A percentile compares a stretch with the other conserved stretches of the same genome.
Conservation (phyloP, 2,329 filamentous ascomycete genomes). For the Aspergillus ochraceus region DNA sequence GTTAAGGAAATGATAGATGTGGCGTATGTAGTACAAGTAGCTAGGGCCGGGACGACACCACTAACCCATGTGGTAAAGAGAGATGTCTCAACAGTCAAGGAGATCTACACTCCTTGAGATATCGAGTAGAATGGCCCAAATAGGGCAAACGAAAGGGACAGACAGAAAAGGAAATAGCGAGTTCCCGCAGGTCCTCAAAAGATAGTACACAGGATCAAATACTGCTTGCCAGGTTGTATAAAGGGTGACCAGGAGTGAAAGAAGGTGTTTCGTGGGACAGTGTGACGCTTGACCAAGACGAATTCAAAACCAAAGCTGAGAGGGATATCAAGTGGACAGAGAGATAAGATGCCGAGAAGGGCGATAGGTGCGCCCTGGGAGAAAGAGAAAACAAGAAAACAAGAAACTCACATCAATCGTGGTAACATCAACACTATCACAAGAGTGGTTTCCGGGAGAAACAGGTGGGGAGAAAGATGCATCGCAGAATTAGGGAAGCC, state of each 20-base stretch:
- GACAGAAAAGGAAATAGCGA: conserved; percentile 12
- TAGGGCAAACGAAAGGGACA: conserved; percentile 1
- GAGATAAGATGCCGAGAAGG: conserved; percentile 12
- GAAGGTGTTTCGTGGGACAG: conserved; percentile 4
- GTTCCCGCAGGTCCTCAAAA: conserved; percentile 9
- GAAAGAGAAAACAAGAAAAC: conserved; percentile 15
- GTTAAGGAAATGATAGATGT: conserved; percentile 4
- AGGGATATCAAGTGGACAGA: conserved; percentile 12
- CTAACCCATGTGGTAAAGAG: background rate
- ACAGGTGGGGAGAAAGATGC: conserved; percentile 15
- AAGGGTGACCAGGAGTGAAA: conserved; percentile 7
- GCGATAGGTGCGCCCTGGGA: background rate
- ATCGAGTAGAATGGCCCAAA: background rate
- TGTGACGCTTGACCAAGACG: conserved; percentile 6
- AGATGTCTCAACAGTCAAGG: background rate
- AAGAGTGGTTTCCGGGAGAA: conserved; percentile 13
- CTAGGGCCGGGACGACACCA: background rate
- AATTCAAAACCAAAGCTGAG: conserved; percentile 10
- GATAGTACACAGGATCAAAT: conserved; percentile 18
- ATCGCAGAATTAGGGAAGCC: conserved; percentile 17
- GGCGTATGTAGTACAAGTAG: conserved; percentile 2
- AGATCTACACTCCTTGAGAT: background rate
- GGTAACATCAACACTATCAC: conserved; percentile 30
- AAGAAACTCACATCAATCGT: conserved; percentile 33
- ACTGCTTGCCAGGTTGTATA: conserved; percentile 11